A percentile compares a stretch with the other conserved stretches of the same genome.
Evolutionary conservation across 139 green algal genomes (phyloP).

Genomic region (Gonium pectorale): DNA sequence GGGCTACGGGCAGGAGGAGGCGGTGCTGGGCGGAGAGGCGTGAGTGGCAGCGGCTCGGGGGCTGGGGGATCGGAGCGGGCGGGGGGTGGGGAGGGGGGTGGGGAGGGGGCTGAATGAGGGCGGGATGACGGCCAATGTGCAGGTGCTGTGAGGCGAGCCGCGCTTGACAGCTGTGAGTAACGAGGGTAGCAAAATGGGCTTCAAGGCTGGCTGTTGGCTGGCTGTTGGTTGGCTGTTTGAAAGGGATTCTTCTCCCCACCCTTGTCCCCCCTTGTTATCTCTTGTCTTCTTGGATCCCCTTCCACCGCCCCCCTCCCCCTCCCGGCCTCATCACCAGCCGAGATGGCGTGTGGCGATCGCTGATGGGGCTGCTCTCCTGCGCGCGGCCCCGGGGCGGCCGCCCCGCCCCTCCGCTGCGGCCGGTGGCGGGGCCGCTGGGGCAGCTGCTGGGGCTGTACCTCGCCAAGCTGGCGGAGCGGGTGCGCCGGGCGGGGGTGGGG

Average conservation of each 20-base stretch:
- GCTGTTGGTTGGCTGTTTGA: no score
- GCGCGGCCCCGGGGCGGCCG: not conserved
- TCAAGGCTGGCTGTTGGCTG: no score
- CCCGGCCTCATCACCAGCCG: no score
- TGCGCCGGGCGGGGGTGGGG: not conserved
- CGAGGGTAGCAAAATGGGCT: no score
- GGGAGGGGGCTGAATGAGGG: not conserved
- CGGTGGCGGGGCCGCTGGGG: not conserved
- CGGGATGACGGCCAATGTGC: not conserved
- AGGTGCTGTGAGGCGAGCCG: not conserved
- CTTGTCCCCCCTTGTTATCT: no score
- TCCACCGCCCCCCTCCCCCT: no score
- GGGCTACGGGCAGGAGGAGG: conserved; percentile 25
- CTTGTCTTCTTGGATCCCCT: no score
- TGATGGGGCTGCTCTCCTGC: not conserved
- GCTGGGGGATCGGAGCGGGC: not conserved
- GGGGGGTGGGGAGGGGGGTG: not conserved
- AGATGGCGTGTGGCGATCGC: no score
- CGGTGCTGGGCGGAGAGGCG: conserved; percentile 21
- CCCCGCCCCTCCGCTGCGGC: not conserved
- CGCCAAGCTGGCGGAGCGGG: conserved; percentile 4
- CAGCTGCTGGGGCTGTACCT: conserved; percentile 23
- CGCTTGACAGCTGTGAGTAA: no score
- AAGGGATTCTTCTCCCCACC: no score
- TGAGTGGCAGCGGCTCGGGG: not conserved